These are phyloP conservation scores for Boletus smithii DNA, from an alignment of 1,284 basidiomycete species.

Conservation along the genomic window DNA sequence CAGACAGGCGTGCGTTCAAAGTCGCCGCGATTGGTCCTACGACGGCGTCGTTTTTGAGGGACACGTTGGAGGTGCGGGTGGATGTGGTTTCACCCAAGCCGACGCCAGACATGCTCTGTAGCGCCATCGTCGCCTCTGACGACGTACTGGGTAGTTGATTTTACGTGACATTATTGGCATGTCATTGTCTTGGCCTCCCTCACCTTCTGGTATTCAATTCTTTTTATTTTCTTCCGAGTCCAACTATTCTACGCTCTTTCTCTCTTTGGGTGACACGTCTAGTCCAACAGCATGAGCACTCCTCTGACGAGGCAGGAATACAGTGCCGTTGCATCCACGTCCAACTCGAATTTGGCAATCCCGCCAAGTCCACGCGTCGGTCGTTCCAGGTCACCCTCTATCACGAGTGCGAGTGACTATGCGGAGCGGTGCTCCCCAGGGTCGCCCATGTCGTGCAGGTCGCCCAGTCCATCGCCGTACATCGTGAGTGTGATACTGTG, in stretches of 20 bases:
- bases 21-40: slow-evolving; percentile 69
- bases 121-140: slow-evolving; percentile 34
- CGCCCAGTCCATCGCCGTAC: slow-evolving; percentile 30
- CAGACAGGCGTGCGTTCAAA: slow-evolving; percentile 19
- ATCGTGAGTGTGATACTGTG: slow-evolving; percentile 15
- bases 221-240: slow-evolving; percentile 7
- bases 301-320: slow-evolving; percentile 28
- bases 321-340: slow-evolving; percentile 28
- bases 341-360: slow-evolving; percentile 21
- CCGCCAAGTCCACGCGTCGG: slow-evolving; percentile 16
- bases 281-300: slow-evolving; percentile 22
- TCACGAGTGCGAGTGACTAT: slow-evolving; percentile 16
- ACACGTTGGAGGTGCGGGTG: slow-evolving; percentile 46
- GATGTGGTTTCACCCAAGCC: slow-evolving; percentile 56
- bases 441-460: slow-evolving; percentile 16
- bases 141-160: background rate
- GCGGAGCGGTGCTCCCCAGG: slow-evolving; percentile 17
- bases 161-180: slow-evolving; percentile 12
- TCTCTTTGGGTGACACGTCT: background rate
- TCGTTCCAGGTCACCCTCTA: slow-evolving; percentile 21
- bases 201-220: background rate
- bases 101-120: slow-evolving; percentile 48
- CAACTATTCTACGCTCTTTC: slow-evolving; percentile 18
- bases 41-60: slow-evolving; percentile 50
- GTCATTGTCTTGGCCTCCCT: slow-evolving; percentile 1